phyloP scores from a whole-genome alignment of 148 eudicot species.

The Rhododendron ovatum region DNA sequence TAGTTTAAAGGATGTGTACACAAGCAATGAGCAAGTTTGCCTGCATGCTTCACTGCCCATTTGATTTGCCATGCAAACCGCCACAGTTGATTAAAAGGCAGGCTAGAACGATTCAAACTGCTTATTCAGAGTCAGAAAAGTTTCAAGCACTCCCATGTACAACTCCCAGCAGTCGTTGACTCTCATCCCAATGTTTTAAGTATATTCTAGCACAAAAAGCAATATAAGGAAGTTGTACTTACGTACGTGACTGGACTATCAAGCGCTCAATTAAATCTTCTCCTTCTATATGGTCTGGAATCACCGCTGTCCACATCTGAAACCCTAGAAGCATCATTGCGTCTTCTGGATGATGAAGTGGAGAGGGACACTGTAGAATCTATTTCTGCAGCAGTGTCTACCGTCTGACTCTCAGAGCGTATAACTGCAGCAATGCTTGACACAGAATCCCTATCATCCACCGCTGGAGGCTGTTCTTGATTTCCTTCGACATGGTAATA shows the following conservation, averaged over 20 bases:
- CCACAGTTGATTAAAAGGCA: background rate
- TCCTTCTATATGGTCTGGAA: slow-evolving; percentile 77
- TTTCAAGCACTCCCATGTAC: background rate
- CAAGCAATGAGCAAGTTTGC: background rate
- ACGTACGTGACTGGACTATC: background rate
- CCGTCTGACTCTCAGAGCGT: slow-evolving; percentile 81
- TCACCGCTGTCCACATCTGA: slow-evolving; percentile 91
- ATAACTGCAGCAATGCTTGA: slow-evolving; percentile 91
- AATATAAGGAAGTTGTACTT: background rate
- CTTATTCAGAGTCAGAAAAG: background rate
- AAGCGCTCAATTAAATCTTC: slow-evolving; percentile 49
- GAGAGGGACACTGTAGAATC: slow-evolving; percentile 79
- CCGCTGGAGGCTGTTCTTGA: slow-evolving; percentile 43
- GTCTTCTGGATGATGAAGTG: slow-evolving; percentile 73
- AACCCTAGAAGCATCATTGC: slow-evolving; percentile 56
- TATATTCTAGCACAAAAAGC: background rate
- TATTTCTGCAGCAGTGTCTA: slow-evolving; percentile 83
- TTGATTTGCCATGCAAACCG: background rate
- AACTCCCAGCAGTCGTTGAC: background rate
- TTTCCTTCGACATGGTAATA: slow-evolving; percentile 42
- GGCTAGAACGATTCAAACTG: background rate
- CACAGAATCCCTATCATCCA: slow-evolving; percentile 90
- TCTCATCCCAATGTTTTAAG: background rate
- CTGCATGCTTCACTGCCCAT: background rate
- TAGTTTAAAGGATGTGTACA: background rate